phyloP scores from a whole-genome alignment of 2,329 filamentous ascomycete genomes.

The Penicillium digitatum region DNA sequence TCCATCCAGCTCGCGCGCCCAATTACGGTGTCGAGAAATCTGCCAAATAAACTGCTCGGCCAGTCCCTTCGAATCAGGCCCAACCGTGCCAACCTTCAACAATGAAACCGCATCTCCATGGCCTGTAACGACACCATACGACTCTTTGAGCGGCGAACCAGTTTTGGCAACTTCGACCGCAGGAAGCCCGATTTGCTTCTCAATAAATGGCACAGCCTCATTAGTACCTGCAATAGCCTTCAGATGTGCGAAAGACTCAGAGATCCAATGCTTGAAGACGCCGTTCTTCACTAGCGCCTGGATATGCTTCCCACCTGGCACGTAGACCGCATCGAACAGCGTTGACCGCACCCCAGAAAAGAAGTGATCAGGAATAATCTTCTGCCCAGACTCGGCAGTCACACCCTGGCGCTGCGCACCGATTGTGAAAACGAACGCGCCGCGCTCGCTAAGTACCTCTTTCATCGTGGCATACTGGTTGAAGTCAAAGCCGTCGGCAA shows the following conservation, averaged over 20 bases:
- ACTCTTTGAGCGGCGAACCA: slow-evolving; percentile 22
- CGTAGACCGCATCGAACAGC: slow-evolving; percentile 74
- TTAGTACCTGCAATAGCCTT: slow-evolving; percentile 72
- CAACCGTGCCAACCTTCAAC: slow-evolving; percentile 49
- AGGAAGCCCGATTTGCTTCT: slow-evolving; percentile 27
- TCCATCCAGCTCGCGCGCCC: slow-evolving; percentile 69
- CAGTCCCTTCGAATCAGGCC: slow-evolving; percentile 64
- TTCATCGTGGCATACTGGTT: slow-evolving; percentile 63
- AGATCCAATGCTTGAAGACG: slow-evolving; percentile 69
- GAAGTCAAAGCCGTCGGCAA: slow-evolving; percentile 72
- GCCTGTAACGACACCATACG: slow-evolving; percentile 37
- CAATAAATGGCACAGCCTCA: slow-evolving; percentile 33
- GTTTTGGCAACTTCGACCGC: slow-evolving; percentile 26
- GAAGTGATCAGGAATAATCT: slow-evolving; percentile 67
- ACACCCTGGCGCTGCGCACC: slow-evolving; percentile 64
- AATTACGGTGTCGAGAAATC: slow-evolving; percentile 70
- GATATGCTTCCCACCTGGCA: slow-evolving; percentile 66
- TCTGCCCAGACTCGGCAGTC: slow-evolving; percentile 57
- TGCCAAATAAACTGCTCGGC: slow-evolving; percentile 65
- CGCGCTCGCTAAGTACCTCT: slow-evolving; percentile 57
- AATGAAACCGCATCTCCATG: slow-evolving; percentile 21
- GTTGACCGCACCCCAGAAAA: slow-evolving; percentile 72
- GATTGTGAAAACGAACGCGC: slow-evolving; percentile 70
- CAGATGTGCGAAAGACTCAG: slow-evolving; percentile 76
- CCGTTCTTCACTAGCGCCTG: slow-evolving; percentile 64